Conservation (phyloP, 768 basidiomycete species). For the Tulasnella calospora region DNA sequence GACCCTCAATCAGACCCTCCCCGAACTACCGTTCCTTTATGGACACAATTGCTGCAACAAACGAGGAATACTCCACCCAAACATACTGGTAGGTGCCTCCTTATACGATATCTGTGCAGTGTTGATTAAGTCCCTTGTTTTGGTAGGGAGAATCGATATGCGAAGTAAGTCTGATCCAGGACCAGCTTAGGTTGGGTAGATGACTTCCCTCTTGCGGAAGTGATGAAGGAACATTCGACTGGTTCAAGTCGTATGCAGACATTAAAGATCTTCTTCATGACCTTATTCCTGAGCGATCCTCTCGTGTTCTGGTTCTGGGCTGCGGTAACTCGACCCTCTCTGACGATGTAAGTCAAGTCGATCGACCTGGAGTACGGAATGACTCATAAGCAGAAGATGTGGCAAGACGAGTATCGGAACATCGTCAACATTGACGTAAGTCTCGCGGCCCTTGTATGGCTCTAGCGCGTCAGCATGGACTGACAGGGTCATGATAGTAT, state of each 20-base stretch:
- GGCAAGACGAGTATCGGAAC: conserved; percentile 76
- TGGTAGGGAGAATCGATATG: conserved; percentile 62
- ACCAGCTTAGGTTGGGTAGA: neutral
- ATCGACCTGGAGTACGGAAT: neutral
- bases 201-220: conserved; percentile 38
- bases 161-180: conserved; percentile 44
- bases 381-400: conserved; percentile 52
- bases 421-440: conserved; percentile 75
- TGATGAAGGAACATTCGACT: conserved; percentile 64
- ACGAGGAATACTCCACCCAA: conserved; percentile 18
- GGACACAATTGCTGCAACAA: neutral
- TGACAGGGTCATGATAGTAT: conserved; percentile 48
- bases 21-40: neutral
- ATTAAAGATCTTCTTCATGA: conserved; percentile 57
- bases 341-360: conserved; percentile 51
- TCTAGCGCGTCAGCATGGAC: no score
- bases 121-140: neutral
- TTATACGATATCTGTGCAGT: neutral
- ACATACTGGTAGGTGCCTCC: neutral
- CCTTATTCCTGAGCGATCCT: conserved; percentile 56
- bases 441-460: conserved; percentile 12
- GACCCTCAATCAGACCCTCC: neutral
- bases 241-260: conserved; percentile 80
- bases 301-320: conserved; percentile 64
- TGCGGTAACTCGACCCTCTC: conserved; percentile 81